phyloP scores from a whole-genome alignment of 1,139 yeast species.

The Hanseniaspora sp. region DNA sequence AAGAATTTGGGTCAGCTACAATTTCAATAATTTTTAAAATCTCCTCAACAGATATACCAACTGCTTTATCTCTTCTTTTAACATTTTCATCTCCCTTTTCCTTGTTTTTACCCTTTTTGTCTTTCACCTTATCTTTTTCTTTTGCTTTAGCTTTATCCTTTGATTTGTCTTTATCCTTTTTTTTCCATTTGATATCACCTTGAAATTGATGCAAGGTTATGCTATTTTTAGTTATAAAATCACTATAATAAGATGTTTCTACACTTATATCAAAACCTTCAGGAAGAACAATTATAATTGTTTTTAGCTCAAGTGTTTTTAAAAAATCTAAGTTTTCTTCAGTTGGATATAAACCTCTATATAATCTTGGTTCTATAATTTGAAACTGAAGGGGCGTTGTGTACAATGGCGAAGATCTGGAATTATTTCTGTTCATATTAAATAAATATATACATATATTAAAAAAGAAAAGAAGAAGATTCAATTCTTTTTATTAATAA shows the following conservation, averaged over 20 bases:
- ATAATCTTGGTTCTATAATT: constrained; percentile 56
- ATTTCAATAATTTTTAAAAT: constrained; percentile 50
- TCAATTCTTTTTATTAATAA: too few species aligned
- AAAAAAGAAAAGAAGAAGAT: background rate
- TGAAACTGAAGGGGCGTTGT: constrained; percentile 78
- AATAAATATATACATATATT: background rate
- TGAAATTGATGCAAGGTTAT: constrained; percentile 54
- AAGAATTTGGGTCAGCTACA: constrained; percentile 46
- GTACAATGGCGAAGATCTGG: constrained; percentile 17
- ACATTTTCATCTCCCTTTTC: constrained; percentile 35
- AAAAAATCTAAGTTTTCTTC: constrained; percentile 63
- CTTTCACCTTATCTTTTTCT: constrained; percentile 29
- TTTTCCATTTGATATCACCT: constrained; percentile 39
- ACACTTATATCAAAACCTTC: constrained; percentile 48
- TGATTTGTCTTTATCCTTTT: constrained; percentile 26
- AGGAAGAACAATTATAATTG: constrained; percentile 73
- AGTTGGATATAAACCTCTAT: constrained; percentile 81
- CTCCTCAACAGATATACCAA: constrained; percentile 60
- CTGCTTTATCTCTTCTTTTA: constrained; percentile 67
- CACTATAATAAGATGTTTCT: constrained; percentile 38
- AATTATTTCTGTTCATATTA: background rate
- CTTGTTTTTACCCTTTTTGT: background rate
- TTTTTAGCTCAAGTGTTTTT: constrained; percentile 52
- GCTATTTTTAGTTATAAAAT: constrained; percentile 40
- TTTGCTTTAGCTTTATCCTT: constrained; percentile 28